Conservation (phyloP, 106 monocot species). For the Iris macrosiphon region DNA sequence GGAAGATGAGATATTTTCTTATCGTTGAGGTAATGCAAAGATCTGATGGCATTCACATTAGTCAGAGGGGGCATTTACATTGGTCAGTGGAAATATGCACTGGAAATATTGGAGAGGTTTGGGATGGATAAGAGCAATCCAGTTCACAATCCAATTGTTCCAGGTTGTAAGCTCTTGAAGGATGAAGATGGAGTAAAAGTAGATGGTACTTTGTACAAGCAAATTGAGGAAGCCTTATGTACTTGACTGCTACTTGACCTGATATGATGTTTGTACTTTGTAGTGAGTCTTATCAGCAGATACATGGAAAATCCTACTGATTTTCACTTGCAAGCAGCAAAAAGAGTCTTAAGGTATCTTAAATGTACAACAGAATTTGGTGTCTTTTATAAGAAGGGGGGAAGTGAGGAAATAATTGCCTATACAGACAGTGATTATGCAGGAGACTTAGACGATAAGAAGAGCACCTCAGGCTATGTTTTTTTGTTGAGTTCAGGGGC, state of each 20-base stretch:
- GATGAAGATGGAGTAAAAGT: background rate
- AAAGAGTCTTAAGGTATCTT: background rate
- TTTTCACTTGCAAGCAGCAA: background rate
- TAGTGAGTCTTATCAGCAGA: background rate
- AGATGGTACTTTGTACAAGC: background rate
- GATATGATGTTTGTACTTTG: background rate
- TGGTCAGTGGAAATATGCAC: background rate
- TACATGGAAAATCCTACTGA: background rate
- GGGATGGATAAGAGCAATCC: slow-evolving; percentile 3
- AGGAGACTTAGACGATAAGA: too few species aligned
- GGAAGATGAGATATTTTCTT: background rate
- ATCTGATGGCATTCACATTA: background rate
- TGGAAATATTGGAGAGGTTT: background rate
- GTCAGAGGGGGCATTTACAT: background rate
- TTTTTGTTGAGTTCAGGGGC: background rate
- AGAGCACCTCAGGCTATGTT: too few species aligned
- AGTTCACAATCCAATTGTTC: background rate
- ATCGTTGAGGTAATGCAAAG: background rate
- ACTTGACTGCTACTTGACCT: background rate
- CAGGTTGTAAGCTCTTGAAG: background rate
- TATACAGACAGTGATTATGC: too few species aligned
- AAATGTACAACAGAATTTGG: background rate
- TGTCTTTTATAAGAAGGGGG: background rate
- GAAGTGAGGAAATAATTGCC: background rate
- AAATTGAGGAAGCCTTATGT: background rate